phyloP scores from a whole-genome alignment of 2,329 filamentous ascomycete species.

The Aspergillus jensenii region DNA sequence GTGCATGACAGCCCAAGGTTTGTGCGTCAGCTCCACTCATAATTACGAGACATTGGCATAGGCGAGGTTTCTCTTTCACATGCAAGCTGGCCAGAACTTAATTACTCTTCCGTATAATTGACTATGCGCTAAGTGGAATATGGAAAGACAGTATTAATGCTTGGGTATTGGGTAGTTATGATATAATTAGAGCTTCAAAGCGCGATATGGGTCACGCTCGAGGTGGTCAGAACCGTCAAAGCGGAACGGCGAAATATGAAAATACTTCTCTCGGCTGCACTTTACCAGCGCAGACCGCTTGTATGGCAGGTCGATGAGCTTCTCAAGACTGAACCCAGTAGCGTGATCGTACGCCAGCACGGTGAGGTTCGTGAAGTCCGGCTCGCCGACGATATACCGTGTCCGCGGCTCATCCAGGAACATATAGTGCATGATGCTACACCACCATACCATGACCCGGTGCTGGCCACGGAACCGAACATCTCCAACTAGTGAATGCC shows the following conservation, averaged over 20 bases:
- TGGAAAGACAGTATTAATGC: neutral
- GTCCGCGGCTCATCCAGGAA: slow-evolving; percentile 60
- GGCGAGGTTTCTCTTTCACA: neutral
- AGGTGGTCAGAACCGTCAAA: slow-evolving; percentile 22
- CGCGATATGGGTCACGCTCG: slow-evolving; percentile 21
- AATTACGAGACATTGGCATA: neutral
- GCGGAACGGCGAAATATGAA: slow-evolving; percentile 56
- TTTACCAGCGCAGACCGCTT: slow-evolving; percentile 68
- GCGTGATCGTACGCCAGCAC: slow-evolving; percentile 72
- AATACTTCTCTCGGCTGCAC: slow-evolving; percentile 66
- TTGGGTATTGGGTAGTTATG: neutral
- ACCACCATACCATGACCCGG: slow-evolving; percentile 59
- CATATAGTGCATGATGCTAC: slow-evolving; percentile 57
- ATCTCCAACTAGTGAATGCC: slow-evolving; percentile 46
- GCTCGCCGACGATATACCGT: slow-evolving; percentile 59
- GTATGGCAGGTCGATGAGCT: slow-evolving; percentile 69
- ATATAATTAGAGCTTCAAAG: slow-evolving; percentile 19
- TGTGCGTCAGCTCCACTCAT: neutral
- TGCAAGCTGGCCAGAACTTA: neutral
- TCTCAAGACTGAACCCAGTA: slow-evolving; percentile 70
- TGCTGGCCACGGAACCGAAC: slow-evolving; percentile 54
- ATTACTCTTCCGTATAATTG: neutral
- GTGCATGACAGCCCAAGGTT: neutral
- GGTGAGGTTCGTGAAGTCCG: slow-evolving; percentile 67
- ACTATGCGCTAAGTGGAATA: neutral